phyloP scores from a whole-genome alignment of 2,329 filamentous ascomycete species.

The Clarireedia sp. region DNA sequence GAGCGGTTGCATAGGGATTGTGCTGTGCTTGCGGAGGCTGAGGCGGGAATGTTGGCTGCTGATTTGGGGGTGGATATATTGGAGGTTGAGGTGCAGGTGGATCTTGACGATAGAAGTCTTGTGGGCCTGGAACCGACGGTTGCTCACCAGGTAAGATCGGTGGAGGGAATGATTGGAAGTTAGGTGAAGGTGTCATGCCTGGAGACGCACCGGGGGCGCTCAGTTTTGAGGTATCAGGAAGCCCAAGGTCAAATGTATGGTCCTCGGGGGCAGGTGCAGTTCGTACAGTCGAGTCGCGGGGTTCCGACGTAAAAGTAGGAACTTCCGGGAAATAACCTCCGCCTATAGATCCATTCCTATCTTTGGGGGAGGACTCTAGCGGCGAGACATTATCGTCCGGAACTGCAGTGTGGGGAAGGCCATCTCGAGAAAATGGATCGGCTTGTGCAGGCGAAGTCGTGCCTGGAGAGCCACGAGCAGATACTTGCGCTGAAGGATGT shows the following conservation, averaged over 20 bases:
- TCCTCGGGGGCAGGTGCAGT: slow-evolving; percentile 25
- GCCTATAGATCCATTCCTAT: slow-evolving; percentile 41
- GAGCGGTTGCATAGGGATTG: slow-evolving; percentile 13
- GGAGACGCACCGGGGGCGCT: slow-evolving; percentile 18
- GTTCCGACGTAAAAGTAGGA: slow-evolving; percentile 27
- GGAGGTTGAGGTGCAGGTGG: slow-evolving; percentile 13
- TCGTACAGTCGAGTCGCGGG: slow-evolving; percentile 19
- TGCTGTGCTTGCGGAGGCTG: slow-evolving; percentile 14
- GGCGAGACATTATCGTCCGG: slow-evolving; percentile 42
- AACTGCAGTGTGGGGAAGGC: slow-evolving; percentile 26
- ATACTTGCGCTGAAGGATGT: slow-evolving; percentile 33
- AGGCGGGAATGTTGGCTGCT: slow-evolving; percentile 9
- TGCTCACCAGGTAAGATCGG: slow-evolving; percentile 21
- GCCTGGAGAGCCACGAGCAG: slow-evolving; percentile 22
- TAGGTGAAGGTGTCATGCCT: slow-evolving; percentile 16
- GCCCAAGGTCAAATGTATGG: slow-evolving; percentile 18
- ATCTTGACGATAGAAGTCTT: slow-evolving; percentile 30
- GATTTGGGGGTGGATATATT: slow-evolving; percentile 25
- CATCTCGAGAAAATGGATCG: slow-evolving; percentile 30
- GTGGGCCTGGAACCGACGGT: slow-evolving; percentile 23
- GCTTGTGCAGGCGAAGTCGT: slow-evolving; percentile 16
- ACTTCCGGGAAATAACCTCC: slow-evolving; percentile 52
- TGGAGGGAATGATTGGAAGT: slow-evolving; percentile 29
- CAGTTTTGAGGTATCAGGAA: slow-evolving; percentile 22
- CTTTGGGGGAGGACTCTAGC: slow-evolving; percentile 36